Conservation (phyloP, 2,329 filamentous ascomycete genomes). For the Berkeleyomyces rouxiae region DNA sequence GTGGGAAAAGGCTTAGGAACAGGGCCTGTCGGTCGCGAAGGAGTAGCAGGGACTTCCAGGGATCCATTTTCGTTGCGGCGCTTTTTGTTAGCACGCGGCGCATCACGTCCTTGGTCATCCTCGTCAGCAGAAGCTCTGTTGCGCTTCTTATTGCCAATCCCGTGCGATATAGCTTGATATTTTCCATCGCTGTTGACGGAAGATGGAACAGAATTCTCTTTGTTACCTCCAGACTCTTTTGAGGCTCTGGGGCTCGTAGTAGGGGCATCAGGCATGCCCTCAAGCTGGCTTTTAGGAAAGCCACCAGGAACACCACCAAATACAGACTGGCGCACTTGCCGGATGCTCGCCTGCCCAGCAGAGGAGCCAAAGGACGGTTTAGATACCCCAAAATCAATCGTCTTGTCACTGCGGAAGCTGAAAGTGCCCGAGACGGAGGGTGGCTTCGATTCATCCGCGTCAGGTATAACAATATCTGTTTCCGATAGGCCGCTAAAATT, state of each 20-base stretch:
- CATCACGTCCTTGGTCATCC: conserved; percentile 35
- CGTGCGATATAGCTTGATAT: conserved; percentile 38
- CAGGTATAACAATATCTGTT: conserved; percentile 10
- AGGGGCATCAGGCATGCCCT: conserved; percentile 17
- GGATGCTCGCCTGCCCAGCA: conserved; percentile 42
- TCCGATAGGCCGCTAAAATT: conserved; percentile 21
- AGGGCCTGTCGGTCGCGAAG: conserved; percentile 23
- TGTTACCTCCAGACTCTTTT: conserved; percentile 22
- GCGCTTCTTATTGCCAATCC: conserved; percentile 50
- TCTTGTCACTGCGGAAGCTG: conserved; percentile 49
- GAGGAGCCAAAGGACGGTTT: conserved; percentile 38
- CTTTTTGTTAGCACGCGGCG: conserved; percentile 46
- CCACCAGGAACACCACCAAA: conserved; percentile 36
- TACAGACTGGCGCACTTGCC: conserved; percentile 39
- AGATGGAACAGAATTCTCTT: conserved; percentile 36
- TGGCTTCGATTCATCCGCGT: conserved; percentile 17
- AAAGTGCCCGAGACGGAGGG: conserved; percentile 39
- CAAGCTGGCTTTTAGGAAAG: conserved; percentile 26
- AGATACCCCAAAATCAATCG: conserved; percentile 38
- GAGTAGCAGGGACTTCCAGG: conserved; percentile 36
- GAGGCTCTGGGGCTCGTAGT: conserved; percentile 18
- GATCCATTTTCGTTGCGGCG: conserved; percentile 32
- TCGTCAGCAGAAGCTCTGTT: conserved; percentile 40
- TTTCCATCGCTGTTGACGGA: conserved; percentile 18
- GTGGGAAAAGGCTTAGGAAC: conserved; percentile 18